Base-by-base conservation (phyloP, 2,329 filamentous ascomycete species). In the Lachnellula subtilissima region DNA sequence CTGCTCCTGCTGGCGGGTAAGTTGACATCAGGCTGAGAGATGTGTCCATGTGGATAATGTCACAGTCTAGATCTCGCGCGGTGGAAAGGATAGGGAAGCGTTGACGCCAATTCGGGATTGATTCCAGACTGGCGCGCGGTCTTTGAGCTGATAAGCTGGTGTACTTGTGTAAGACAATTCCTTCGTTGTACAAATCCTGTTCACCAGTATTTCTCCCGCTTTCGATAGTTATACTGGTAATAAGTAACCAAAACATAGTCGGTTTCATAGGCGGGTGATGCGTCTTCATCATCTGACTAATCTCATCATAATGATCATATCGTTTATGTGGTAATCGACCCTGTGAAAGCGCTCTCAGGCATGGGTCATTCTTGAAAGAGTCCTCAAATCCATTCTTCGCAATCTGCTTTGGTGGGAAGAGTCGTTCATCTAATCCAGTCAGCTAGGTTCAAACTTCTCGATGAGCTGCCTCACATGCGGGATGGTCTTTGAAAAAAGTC, bases 311-410 rank as follows among this genome's bases (percentile, higher is more conserved):
- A 17, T 61, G 51, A 17, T 63, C 59, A 45, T 62, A 58, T 12
- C 48, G 51, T 19, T 55, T 61, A 37, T 39, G 52, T 17, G 67
- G 67, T 17, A 70, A 53, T 11, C 65, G 63, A 5, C 66, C 66
- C 52, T 85, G 77, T 8, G 82, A 78, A 36, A 87, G 75, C 8
- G 84, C 83, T 55, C 77, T 79, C 58, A 87, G 73, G n/a, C 85
- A 81, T 3, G 82, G 77, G 69, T 87, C 84, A 56, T 82, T 79
- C 71, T 86, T 86, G 74, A 86, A 83, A 7, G 82, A 85, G 70
- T 75, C 65, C 76, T 78, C 53, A 66, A 75, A 75, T 58, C 83
- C 78, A 64, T 78, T 81, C 68, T 82, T 80, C 51, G 79, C 75
- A 55, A 73, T 67, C 45, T 78, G 76, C 6, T 78, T 78, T 40